A percentile compares a stretch with the other conserved stretches of the same genome.
These are phyloP conservation scores for Candida qinlingensis DNA, from an alignment of 805 yeast species.

Conservation along the genomic window DNA sequence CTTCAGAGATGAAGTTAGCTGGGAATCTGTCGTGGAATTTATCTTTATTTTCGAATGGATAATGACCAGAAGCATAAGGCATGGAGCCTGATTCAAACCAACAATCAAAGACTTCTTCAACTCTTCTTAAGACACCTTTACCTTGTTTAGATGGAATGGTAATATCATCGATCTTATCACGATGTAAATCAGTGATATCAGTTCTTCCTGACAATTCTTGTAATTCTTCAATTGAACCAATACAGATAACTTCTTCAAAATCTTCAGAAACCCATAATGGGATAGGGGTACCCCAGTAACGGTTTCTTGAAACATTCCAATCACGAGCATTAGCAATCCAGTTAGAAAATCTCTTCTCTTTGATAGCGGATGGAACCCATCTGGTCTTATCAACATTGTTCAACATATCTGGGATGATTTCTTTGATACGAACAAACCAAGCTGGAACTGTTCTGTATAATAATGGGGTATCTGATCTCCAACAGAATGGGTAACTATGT, in stretches of 20 bases:
- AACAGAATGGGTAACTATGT: conserved; percentile 98
- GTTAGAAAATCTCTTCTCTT: conserved; percentile 93
- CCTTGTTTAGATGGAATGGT: conserved; percentile 92
- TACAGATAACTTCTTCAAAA: conserved; percentile 84
- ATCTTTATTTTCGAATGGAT: conserved; percentile 87
- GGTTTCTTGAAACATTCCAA: conserved; percentile 97
- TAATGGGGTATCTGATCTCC: conserved; percentile 99
- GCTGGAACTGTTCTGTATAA: conserved; percentile 96
- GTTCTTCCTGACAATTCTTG: conserved; percentile 75
- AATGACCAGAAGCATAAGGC: conserved; percentile 97
- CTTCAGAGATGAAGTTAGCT: conserved; percentile 97
- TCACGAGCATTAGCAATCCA: conserved; percentile 99
- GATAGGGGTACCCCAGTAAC: conserved; percentile 99
- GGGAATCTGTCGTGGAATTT: conserved; percentile 76
- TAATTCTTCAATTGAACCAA: conserved; percentile 87
- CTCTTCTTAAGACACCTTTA: conserved; percentile 80
- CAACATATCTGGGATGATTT: conserved; percentile 84
- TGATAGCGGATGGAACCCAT: conserved; percentile 91
- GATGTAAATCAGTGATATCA: conserved; percentile 85
- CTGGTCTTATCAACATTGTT: conserved; percentile 77
- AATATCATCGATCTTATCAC: conserved; percentile 85
- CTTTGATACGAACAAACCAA: conserved; percentile 92
- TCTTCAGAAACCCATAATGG: conserved; percentile 98
- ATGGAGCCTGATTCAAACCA: conserved; percentile 99
- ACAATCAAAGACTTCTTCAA: conserved; percentile 98